A percentile compares a stretch with the other conserved stretches of the same genome.
Evolutionary conservation across 2,329 filamentous ascomycete genomes (phyloP).

Genomic region (Scleromitrula shiraiana): DNA sequence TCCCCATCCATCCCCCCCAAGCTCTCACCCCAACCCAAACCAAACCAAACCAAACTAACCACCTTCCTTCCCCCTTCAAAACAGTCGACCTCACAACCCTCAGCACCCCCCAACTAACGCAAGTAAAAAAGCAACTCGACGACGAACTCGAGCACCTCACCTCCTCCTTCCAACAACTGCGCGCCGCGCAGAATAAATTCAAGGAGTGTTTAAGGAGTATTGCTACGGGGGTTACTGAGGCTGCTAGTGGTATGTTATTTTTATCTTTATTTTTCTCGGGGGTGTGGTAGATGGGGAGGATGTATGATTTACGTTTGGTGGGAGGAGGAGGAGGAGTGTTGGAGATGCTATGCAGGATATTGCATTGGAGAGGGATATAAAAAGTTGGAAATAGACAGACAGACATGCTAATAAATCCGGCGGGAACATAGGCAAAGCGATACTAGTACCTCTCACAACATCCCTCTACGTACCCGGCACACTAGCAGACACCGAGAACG

Average conservation of each 20-base stretch:
- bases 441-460: conserved; percentile 90
- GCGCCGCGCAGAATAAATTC: conserved; percentile 86
- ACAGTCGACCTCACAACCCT: conserved; percentile 67
- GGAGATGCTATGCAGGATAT: not conserved
- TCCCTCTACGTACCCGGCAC: conserved; percentile 88
- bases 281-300: not conserved
- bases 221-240: conserved; percentile 43
- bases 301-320: not conserved
- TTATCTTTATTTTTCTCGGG: not conserved
- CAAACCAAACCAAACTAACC: not conserved
- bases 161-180: conserved; percentile 79
- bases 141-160: conserved; percentile 94
- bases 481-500: conserved; percentile 64
- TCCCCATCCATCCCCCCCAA: not conserved
- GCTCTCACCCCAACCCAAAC: not conserved
- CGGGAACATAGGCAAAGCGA: conserved; percentile 42
- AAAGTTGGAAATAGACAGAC: not conserved
- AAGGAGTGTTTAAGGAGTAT: conserved; percentile 80
- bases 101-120: conserved; percentile 74
- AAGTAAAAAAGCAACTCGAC: conserved; percentile 93
- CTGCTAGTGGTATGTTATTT: conserved; percentile 28
- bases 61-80: no score
- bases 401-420: conserved; percentile 9
- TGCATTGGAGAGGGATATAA: not conserved
- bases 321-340: not conserved